These are phyloP conservation scores for Botryotinia narcissicola DNA, from an alignment of 2,329 filamentous ascomycete species.

Conservation along the genomic window DNA sequence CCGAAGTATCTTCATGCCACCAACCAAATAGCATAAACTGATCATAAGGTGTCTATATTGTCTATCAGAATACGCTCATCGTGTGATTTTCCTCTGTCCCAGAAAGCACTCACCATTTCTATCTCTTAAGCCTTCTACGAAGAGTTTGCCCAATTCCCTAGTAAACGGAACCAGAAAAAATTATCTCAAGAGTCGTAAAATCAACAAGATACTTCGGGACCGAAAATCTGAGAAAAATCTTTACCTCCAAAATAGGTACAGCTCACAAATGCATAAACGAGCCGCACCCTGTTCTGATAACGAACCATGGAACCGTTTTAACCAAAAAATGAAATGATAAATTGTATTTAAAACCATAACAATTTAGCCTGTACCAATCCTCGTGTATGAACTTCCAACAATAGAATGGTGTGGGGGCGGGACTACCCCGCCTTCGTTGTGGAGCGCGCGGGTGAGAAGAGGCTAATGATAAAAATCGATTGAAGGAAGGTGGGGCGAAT, in stretches of 20 bases:
- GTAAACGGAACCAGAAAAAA: background rate
- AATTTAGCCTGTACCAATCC: constrained; percentile 9
- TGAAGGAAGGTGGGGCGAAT: background rate
- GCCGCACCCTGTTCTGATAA: background rate
- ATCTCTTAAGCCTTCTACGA: background rate
- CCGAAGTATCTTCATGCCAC: background rate
- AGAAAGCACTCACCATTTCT: background rate
- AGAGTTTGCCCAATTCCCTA: background rate
- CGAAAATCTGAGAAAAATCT: background rate
- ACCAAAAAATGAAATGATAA: background rate
- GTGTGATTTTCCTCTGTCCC: background rate
- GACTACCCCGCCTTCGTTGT: background rate
- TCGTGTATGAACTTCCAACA: constrained; percentile 2
- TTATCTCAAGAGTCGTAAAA: background rate
- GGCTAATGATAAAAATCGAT: background rate
- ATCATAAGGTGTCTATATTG: constrained; percentile 15
- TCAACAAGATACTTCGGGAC: no score
- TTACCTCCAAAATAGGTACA: background rate
- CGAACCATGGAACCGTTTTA: background rate
- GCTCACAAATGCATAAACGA: background rate
- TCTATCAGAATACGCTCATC: background rate
- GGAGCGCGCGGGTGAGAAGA: background rate
- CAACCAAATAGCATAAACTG: constrained; percentile 18
- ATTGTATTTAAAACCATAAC: background rate
- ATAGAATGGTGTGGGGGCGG: background rate